phyloP scores from a whole-genome alignment of 495 filamentous ascomycete genomes.

The Penicillium ucsense region DNA sequence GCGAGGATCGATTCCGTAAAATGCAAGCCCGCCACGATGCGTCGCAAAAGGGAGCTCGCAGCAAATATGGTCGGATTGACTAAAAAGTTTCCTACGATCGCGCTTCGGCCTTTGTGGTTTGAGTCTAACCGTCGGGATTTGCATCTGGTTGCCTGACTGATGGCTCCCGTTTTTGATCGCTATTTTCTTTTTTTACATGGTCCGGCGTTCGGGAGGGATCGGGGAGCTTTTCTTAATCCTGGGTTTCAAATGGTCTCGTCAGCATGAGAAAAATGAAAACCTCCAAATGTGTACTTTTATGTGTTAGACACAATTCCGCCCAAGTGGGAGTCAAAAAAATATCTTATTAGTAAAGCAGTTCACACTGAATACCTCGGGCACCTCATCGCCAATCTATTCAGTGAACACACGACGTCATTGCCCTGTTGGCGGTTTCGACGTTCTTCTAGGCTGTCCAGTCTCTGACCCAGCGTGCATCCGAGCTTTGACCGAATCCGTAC shows the following conservation, averaged over 20 bases:
- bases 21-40: constrained; percentile 64
- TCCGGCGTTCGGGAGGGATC: constrained; percentile 12
- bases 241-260: no score
- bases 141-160: no score
- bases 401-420: not conserved
- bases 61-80: not conserved
- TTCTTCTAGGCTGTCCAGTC: not conserved
- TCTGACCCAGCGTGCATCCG: not conserved
- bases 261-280: no score
- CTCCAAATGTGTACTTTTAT: no score
- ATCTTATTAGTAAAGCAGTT: no score
- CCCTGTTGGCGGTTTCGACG: not conserved
- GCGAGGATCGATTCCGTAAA: constrained; percentile 71
- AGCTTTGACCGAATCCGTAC: constrained; percentile 9
- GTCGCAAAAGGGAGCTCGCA: constrained; percentile 37
- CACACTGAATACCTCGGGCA: no score
- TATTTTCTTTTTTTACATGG: constrained; percentile 2
- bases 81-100: no score
- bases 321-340: no score
- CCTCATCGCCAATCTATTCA: not conserved
- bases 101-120: no score
- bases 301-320: no score
- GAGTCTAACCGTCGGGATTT: no score
- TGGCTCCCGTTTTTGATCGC: not conserved
- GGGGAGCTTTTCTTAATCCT: constrained; percentile 5